Conservation (phyloP, 768 basidiomycete genomes). For the Tubosaeta brunneosetosa region DNA sequence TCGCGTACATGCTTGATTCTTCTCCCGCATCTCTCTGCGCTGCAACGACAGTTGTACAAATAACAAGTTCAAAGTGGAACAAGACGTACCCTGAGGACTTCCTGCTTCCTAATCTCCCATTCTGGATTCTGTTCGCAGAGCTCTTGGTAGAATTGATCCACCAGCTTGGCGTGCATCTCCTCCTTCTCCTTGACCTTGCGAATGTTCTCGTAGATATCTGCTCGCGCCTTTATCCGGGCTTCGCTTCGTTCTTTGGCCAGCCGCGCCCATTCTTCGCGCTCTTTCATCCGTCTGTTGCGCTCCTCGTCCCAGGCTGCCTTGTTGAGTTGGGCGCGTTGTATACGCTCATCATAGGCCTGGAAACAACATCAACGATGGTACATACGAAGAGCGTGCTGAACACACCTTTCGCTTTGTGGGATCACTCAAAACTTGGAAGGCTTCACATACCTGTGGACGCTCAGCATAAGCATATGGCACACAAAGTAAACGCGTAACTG, state of each 20-base stretch:
- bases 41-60: constrained; percentile 8
- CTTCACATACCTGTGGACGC: constrained; percentile 50
- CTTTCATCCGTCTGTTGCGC: constrained; percentile 40
- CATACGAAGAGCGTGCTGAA: not conserved
- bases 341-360: constrained; percentile 47
- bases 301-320: constrained; percentile 33
- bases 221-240: constrained; percentile 44
- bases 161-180: constrained; percentile 38
- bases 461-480: constrained; percentile 17
- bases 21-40: constrained; percentile 29
- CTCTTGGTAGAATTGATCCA: constrained; percentile 51
- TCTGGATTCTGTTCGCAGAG: constrained; percentile 56
- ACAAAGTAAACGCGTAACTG: constrained; percentile 20
- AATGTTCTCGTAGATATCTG: constrained; percentile 34
- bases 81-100: constrained; percentile 44
- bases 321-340: constrained; percentile 27
- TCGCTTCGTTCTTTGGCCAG: constrained; percentile 46
- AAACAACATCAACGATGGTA: not conserved
- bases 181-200: constrained; percentile 40
- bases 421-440: constrained; percentile 58
- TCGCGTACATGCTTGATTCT: constrained; percentile 19
- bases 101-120: constrained; percentile 53
- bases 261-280: constrained; percentile 52
- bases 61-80: constrained; percentile 7
- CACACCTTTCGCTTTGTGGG: constrained; percentile 50